Conservation (phyloP, 2,329 filamentous ascomycete species). For the Stemphylium lycopersici region DNA sequence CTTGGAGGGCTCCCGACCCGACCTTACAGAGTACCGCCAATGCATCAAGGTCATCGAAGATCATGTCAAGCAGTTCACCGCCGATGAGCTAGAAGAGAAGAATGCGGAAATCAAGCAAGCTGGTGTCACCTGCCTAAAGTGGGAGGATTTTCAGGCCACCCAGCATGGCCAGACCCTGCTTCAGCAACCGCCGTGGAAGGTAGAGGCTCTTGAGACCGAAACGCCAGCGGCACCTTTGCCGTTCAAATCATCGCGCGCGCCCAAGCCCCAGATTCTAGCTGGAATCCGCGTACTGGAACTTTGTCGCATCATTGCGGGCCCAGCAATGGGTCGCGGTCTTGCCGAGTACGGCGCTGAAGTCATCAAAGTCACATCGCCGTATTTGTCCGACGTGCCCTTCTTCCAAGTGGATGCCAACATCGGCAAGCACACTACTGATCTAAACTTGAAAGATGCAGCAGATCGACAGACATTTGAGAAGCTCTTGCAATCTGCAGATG, state of each 20-base stretch:
- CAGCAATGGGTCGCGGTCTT: constrained; percentile 72
- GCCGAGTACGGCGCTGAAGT: constrained; percentile 79
- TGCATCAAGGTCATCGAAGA: constrained; percentile 51
- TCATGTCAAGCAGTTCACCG: constrained; percentile 50
- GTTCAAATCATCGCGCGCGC: constrained; percentile 47
- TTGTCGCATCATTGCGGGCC: constrained; percentile 76
- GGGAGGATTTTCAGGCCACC: constrained; percentile 49
- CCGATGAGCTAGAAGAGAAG: constrained; percentile 50
- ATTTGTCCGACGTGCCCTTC: constrained; percentile 73
- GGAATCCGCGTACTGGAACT: constrained; percentile 77
- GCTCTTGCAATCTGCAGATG: constrained; percentile 67
- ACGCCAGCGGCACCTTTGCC: constrained; percentile 59
- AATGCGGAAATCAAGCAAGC: constrained; percentile 51
- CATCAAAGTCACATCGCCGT: constrained; percentile 71
- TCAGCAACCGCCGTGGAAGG: constrained; percentile 53
- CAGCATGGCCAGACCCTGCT: constrained; percentile 51
- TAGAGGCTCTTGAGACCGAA: constrained; percentile 58
- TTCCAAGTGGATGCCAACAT: constrained; percentile 76
- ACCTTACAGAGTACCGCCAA: constrained; percentile 58
- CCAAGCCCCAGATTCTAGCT: constrained; percentile 50
- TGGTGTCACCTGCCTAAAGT: constrained; percentile 51
- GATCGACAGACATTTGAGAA: constrained; percentile 64
- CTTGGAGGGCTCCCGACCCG: constrained; percentile 65
- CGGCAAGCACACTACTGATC: constrained; percentile 69
- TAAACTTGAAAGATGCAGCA: constrained; percentile 64